Conservation (phyloP, 768 basidiomycete genomes). For the Lactarius vividus region DNA sequence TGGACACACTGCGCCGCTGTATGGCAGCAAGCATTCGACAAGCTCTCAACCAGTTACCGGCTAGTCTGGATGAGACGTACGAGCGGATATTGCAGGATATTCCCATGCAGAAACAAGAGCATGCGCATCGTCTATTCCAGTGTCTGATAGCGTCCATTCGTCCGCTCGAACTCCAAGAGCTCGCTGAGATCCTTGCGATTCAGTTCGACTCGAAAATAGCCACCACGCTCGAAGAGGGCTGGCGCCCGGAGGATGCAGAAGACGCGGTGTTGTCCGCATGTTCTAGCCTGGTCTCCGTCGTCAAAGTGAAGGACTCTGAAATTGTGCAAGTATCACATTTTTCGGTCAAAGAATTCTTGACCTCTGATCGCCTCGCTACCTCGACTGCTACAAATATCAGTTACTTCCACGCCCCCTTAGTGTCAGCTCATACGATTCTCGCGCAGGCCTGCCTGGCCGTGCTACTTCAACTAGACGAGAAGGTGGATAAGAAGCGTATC, state of each 20-base stretch:
- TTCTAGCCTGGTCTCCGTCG: slow-evolving; percentile 1
- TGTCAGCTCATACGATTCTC: not conserved
- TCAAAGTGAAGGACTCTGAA: not conserved
- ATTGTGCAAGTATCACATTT: slow-evolving; percentile 5
- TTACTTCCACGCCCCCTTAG: not conserved
- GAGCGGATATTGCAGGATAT: not conserved
- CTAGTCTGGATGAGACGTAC: not conserved
- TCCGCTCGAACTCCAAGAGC: slow-evolving; percentile 7
- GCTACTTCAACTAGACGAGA: slow-evolving; percentile 4
- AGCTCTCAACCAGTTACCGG: not conserved
- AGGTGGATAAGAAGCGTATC: not conserved
- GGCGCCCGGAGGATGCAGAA: not conserved
- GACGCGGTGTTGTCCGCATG: not conserved
- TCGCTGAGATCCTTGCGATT: slow-evolving; percentile 9
- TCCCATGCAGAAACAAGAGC: not conserved
- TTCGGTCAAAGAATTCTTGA: slow-evolving; percentile 15
- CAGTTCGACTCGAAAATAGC: not conserved
- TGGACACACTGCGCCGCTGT: not conserved
- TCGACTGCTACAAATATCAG: not conserved
- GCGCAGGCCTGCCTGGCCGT: not conserved
- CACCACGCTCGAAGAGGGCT: not conserved
- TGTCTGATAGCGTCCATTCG: not conserved
- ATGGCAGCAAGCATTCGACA: not conserved
- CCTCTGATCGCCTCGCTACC: not conserved
- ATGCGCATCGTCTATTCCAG: not conserved